phyloP scores from a whole-genome alignment of 345 rosid species.

The Salix purpurea region DNA sequence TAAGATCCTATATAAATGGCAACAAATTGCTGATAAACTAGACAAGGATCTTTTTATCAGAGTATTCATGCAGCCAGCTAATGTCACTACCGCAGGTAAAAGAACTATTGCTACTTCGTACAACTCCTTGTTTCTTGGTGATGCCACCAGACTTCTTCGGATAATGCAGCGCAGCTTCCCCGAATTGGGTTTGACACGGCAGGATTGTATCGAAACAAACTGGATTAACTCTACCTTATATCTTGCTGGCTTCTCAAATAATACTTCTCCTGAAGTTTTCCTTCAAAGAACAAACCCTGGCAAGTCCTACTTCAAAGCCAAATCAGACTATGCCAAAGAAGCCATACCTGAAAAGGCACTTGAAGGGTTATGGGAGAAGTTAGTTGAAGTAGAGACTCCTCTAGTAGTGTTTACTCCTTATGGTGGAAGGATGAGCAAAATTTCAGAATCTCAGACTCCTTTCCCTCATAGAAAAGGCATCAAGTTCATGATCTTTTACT shows the following conservation, averaged over 20 bases:
- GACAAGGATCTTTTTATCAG: too few relatives aligned
- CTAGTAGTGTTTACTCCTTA: conserved; percentile 14
- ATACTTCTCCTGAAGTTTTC: too few relatives aligned
- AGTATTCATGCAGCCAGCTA: too few relatives aligned
- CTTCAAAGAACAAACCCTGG: conserved; percentile 12
- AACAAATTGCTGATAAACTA: too few relatives aligned
- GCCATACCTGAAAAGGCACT: conserved; percentile 22
- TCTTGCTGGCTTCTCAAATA: conserved; percentile 12
- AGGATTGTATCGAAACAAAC: conserved; percentile 29
- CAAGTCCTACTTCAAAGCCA: conserved; percentile 28
- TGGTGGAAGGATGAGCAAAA: too few relatives aligned
- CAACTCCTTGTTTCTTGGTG: conserved; percentile 18
- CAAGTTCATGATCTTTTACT: too few relatives aligned
- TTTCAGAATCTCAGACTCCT: too few relatives aligned
- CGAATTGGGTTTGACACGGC: conserved; percentile 20
- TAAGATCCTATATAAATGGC: neutral
- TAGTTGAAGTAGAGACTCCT: conserved; percentile 42
- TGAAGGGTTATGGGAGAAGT: conserved; percentile 27
- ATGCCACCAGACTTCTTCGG: conserved; percentile 12
- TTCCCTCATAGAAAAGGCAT: too few relatives aligned
- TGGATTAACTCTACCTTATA: conserved; percentile 23
- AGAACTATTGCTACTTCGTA: conserved; percentile 13
- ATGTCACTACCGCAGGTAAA: neutral
- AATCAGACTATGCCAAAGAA: conserved; percentile 27
- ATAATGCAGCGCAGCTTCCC: neutral